Conservation (phyloP, 345 rosid species). For the Aethionema arabicum region DNA sequence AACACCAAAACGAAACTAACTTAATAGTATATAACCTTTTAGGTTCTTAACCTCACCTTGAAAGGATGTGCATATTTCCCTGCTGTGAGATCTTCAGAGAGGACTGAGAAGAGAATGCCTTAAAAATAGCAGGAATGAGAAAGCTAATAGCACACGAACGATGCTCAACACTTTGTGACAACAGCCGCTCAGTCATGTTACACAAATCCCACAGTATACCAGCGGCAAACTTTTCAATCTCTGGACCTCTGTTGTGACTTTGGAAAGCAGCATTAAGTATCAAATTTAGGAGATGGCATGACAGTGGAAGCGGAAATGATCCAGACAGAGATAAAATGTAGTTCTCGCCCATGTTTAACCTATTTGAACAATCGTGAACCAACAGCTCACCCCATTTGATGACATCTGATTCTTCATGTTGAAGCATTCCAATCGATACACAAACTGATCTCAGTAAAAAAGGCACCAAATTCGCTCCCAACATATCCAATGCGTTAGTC, state of each 20-base stretch:
- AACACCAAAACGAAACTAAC: not conserved
- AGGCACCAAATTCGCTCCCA: slow-evolving; percentile 71
- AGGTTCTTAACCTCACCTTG: slow-evolving; percentile 50
- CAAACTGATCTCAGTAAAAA: slow-evolving; percentile 63
- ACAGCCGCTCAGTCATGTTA: slow-evolving; percentile 56
- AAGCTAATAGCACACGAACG: slow-evolving; percentile 75
- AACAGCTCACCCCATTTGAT: slow-evolving; percentile 41
- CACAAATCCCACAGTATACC: slow-evolving; percentile 74
- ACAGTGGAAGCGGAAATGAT: slow-evolving; percentile 53
- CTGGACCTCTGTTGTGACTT: slow-evolving; percentile 40
- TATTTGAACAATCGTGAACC: slow-evolving; percentile 26
- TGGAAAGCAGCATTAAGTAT: slow-evolving; percentile 53
- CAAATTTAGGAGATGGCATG: slow-evolving; percentile 65
- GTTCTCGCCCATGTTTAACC: slow-evolving; percentile 34
- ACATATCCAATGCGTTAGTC: slow-evolving; percentile 54
- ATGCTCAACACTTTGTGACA: slow-evolving; percentile 62
- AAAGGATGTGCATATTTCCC: slow-evolving; percentile 41
- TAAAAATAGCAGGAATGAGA: slow-evolving; percentile 69
- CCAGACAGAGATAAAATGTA: slow-evolving; percentile 33
- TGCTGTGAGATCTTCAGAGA: slow-evolving; percentile 44
- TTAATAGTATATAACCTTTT: not conserved
- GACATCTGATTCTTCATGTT: slow-evolving; percentile 48
- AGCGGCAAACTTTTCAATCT: slow-evolving; percentile 43
- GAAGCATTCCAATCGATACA: slow-evolving; percentile 50
- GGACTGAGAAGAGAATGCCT: slow-evolving; percentile 47